Evolutionary conservation across 345 rosid species (phyloP), one percentile per base, ranked within the genome.

Genomic region (Kandelia obovata): DNA sequence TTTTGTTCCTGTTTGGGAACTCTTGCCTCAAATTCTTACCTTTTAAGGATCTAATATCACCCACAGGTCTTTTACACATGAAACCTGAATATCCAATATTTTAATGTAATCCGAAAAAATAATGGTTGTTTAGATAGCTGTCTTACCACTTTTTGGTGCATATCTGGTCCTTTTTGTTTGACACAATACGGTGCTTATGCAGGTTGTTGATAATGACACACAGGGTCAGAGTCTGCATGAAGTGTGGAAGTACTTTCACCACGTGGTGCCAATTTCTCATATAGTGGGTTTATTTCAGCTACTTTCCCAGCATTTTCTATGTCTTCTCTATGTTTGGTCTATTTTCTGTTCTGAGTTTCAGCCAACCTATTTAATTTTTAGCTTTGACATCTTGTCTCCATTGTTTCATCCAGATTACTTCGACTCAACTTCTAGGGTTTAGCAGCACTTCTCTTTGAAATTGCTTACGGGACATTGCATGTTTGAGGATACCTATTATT

Each of bases 391-490:
- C 26, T 56, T 56, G 16, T 34, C 21, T 37, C 19, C 11, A 35
- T 35, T 53, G 31, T 35, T 21, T 37, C 31, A 23, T 70, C 35
- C 52, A 34, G 35, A 52, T 2, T 11, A 53, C 53, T 63, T 60
- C 43, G 30, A 31, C 62, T 35, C 59, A 39, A 43, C 53, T 73
- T 39, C 60, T 23, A 34, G 62, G 55, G 43, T 62, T 56, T 61
- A 69, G 39, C 62, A n/a, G 62, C 51, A 62, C 62, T 56, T 31
- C 51, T 37, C 61, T 58, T 70, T 53, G 61, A 62, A 58, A 71
- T 66, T 58, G 60, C 65, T 58, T 63, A 47, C 62, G 59, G 67
- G 68, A 37, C 62, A 57, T 73, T 81, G 65, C 68, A 62, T 31
- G 57, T 58, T 37, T 58, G 67, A 70, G 62, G 68, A 66, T 61